Percentiles rank a stretch among this genome's conserved stretches.
phyloP scores from a whole-genome alignment of 495 filamentous ascomycete species.

The Hypoxylon lenormandii region DNA sequence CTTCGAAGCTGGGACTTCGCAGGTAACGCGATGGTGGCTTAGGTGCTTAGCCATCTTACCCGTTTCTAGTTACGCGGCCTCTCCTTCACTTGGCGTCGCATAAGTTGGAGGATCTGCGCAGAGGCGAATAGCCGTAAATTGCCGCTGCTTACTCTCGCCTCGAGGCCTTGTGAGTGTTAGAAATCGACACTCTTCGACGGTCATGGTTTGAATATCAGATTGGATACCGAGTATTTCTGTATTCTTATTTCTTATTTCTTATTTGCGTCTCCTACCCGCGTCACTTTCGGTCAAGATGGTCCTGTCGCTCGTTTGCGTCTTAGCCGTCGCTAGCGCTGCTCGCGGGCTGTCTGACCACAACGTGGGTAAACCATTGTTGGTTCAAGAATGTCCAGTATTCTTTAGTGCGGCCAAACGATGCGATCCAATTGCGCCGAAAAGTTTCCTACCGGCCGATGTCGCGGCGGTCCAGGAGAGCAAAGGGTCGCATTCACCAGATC shows the following conservation, averaged over 20 bases:
- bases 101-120: background rate
- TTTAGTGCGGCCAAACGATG: slow-evolving; percentile 34
- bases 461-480: slow-evolving; percentile 2
- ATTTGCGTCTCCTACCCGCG: background rate
- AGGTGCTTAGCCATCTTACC: background rate
- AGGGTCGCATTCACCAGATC: slow-evolving; percentile 29
- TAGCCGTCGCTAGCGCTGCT: slow-evolving; percentile 14
- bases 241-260: slow-evolving; percentile 7
- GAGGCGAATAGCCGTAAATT: slow-evolving; percentile 1
- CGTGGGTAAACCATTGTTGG: slow-evolving; percentile 10
- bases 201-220: slow-evolving; percentile 29
- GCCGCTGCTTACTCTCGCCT: slow-evolving; percentile 17
- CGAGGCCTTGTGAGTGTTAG: slow-evolving; percentile 2
- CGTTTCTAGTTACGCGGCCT: background rate
- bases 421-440: slow-evolving; percentile 45
- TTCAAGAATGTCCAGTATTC: slow-evolving; percentile 45
- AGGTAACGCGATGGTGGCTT: background rate
- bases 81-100: slow-evolving; percentile 1
- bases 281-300: slow-evolving; percentile 22
- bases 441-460: slow-evolving; percentile 41
- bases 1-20: background rate
- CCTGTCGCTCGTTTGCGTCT: slow-evolving; percentile 16
- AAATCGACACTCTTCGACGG: slow-evolving; percentile 12
- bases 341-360: slow-evolving; percentile 9
- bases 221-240: slow-evolving; percentile 14